Base-by-base conservation (phyloP, 2,329 filamentous ascomycete species). In the Talaromyces albobiverticillius region DNA sequence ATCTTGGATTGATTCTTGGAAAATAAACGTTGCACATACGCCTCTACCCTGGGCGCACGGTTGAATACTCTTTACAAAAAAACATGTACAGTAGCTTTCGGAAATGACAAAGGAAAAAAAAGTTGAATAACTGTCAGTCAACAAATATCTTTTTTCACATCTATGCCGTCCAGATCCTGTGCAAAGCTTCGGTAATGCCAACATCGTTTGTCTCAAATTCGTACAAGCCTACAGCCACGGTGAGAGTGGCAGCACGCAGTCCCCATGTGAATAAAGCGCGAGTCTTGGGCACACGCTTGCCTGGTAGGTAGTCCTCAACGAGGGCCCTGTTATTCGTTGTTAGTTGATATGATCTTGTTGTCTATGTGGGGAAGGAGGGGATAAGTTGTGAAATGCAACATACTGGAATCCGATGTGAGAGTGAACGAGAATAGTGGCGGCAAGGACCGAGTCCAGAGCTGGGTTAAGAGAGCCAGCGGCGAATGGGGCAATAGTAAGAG, bases 141-240 rank as follows among this genome's bases (percentile, higher is more conserved):
- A 38, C n/a, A 7, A 38, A 18, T 13, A 16, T 45, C 14, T 25
- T 9, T 16, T 45, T 38, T 32, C 32, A 64, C 50, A 53, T 67
- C 64, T 69, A 74, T 66, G 94, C 93, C 67, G 82, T 89, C 94
- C 94, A 99, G 59, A 97, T 79, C 69, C 88, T 84, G 82, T 88
- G 90, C 62, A 96, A 81, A 29, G 86, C 87, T 81, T 95, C 93
- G 8, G 91, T 96, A 57, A 99, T 73, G 61, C 94, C 94, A 50
- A 99, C 90, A 64, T 99, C 94, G 69, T 96, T 97, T 29, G 94
- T 99, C 85, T 99, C 94, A 67, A 97, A 97, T 75, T 97, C 93
- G 77, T 99, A 99, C 67, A 97, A 81, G 55, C 92, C 92, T 61
- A 96, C 81, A 48, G 89, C 91, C 59, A 92, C 89, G 50, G 90